Evolutionary conservation across 2,329 filamentous ascomycete genomes (phyloP).

Genomic region (Calonectria pteridis): DNA sequence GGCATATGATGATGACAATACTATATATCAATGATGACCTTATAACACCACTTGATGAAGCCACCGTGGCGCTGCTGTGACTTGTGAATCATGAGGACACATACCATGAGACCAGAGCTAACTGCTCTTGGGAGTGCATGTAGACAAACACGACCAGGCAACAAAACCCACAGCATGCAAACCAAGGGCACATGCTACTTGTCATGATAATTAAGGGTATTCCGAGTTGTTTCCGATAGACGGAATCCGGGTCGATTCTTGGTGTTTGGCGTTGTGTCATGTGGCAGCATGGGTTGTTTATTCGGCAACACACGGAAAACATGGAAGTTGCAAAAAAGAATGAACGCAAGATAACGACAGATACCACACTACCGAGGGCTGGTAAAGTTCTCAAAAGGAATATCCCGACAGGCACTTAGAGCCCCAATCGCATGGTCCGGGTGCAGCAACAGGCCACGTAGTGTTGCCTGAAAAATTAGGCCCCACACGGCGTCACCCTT

Average conservation of each 20-base stretch:
- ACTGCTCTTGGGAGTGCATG: not conserved
- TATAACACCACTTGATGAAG: constrained; percentile 15
- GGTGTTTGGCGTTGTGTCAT: not conserved
- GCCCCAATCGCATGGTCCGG: constrained; percentile 24
- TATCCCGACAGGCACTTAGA: constrained; percentile 23
- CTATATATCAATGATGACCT: constrained; percentile 44
- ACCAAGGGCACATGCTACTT: not conserved
- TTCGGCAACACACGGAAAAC: not conserved
- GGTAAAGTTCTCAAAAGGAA: constrained; percentile 6
- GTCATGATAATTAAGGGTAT: not conserved
- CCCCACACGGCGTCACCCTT: constrained; percentile 39
- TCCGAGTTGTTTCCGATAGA: not conserved
- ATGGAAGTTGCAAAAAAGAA: not conserved
- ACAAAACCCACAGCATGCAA: not conserved
- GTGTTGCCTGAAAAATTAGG: constrained; percentile 43
- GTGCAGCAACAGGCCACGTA: constrained; percentile 38
- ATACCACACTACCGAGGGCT: not conserved
- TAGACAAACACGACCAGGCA: not conserved
- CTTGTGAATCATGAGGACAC: not conserved
- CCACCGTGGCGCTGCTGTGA: constrained; percentile 7
- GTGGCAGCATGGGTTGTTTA: not conserved
- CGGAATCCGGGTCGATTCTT: not conserved
- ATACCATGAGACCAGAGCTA: not conserved
- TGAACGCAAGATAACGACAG: not conserved
- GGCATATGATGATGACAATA: constrained; percentile 40